phyloP scores from a whole-genome alignment of 257 asterid genomes.

The Lycium ferocissimum region DNA sequence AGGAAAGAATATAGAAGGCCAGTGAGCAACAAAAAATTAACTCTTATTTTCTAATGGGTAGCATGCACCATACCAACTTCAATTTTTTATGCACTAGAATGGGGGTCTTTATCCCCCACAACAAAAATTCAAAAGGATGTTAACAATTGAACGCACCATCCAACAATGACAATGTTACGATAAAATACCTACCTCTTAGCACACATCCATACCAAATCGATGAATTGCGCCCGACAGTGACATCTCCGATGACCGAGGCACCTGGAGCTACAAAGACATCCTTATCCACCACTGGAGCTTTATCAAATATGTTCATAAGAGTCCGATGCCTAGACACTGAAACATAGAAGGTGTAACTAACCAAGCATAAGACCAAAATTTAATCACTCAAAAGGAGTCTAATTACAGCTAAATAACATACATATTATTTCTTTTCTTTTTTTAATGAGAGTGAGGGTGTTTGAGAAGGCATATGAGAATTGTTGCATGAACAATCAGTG shows the following conservation, averaged over 20 bases:
- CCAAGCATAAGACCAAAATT: neutral
- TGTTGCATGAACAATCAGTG: neutral
- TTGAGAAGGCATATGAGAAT: neutral
- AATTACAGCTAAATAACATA: neutral
- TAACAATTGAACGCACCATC: neutral
- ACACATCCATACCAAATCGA: constrained; percentile 92
- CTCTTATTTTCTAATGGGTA: neutral
- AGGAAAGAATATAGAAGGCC: constrained; percentile 13
- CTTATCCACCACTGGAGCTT: constrained; percentile 74
- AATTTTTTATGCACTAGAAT: neutral
- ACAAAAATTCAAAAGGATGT: neutral
- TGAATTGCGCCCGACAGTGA: constrained; percentile 70
- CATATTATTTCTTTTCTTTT: neutral
- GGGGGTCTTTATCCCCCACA: neutral
- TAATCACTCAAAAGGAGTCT: neutral
- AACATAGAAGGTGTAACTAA: constrained; percentile 27
- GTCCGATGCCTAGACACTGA: constrained; percentile 91
- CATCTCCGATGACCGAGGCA: constrained; percentile 85
- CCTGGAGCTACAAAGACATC: constrained; percentile 84
- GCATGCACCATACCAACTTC: neutral
- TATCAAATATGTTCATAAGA: constrained; percentile 68
- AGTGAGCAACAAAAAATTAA: neutral
- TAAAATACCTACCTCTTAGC: constrained; percentile 64
- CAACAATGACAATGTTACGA: neutral
- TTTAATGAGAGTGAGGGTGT: neutral